Percentiles rank a stretch among this genome's conserved stretches.
phyloP scores from a whole-genome alignment of 2,329 filamentous ascomycete genomes.

The Neofusicoccum sp. region DNA sequence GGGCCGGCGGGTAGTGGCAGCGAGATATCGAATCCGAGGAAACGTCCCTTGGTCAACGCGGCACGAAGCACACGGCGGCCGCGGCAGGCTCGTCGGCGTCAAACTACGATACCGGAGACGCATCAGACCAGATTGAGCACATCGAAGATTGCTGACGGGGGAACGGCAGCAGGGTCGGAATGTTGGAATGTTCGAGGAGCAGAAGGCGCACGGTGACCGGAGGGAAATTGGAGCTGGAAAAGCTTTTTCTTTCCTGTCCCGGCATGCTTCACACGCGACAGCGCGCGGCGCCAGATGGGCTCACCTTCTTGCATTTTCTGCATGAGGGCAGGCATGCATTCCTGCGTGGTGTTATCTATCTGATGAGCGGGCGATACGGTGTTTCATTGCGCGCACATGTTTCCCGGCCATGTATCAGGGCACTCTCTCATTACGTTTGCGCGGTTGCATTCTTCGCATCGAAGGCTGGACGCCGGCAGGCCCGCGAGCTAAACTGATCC shows the following conservation, averaged over 20 bases:
- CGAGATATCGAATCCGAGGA: conserved; percentile 9
- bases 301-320: conserved; percentile 4
- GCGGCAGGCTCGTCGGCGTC: neutral
- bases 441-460: conserved; percentile 2
- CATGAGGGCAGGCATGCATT: conserved; percentile 3
- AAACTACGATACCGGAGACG: neutral
- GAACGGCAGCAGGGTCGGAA: neutral
- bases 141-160: neutral
- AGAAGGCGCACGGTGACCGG: neutral
- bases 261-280: conserved; percentile 7
- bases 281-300: neutral
- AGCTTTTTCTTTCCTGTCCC: neutral
- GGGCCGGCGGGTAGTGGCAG: neutral
- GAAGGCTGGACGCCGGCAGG: neutral
- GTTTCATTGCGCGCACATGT: conserved; percentile 4
- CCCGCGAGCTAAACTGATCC: neutral
- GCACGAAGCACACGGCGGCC: neutral
- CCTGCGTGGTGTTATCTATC: neutral
- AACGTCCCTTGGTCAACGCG: neutral
- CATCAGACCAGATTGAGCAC: conserved; percentile 9
- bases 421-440: conserved; percentile 7
- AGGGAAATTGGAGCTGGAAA: conserved; percentile 12
- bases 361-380: neutral
- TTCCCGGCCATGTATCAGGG: conserved; percentile 1
- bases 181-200: conserved; percentile 6